Conservation (phyloP, 305 asterid genomes). For the Fraxinus xanthoxyloides region DNA sequence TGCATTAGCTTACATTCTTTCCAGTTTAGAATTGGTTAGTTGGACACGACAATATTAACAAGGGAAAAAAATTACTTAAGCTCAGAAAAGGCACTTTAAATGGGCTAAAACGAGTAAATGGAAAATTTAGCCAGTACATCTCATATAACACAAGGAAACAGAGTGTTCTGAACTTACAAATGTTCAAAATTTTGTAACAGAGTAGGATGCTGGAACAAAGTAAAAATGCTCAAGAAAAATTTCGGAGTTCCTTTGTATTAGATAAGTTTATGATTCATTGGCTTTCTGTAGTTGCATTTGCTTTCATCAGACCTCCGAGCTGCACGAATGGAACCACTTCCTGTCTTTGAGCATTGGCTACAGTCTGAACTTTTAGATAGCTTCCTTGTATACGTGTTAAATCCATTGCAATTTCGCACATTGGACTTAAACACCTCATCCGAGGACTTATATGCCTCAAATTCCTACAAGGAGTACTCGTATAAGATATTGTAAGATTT, state of each 20-base stretch:
- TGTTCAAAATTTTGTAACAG: background rate
- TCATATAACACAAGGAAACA: background rate
- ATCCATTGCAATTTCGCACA: constrained; percentile 31
- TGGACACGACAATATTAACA: background rate
- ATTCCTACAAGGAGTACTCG: constrained; percentile 46
- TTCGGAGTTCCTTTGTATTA: constrained; percentile 18
- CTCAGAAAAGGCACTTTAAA: background rate
- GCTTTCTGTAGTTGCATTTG: constrained; percentile 44
- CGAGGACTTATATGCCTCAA: constrained; percentile 41
- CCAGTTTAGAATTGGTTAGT: background rate
- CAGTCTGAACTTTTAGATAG: constrained; percentile 66
- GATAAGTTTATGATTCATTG: constrained; percentile 41
- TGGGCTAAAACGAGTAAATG: background rate
- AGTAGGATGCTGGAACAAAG: background rate
- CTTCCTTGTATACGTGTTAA: constrained; percentile 41
- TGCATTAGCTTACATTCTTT: background rate
- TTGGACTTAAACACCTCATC: constrained; percentile 33
- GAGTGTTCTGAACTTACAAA: constrained; percentile 27
- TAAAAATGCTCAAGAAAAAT: constrained; percentile 9
- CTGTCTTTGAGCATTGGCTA: constrained; percentile 43
- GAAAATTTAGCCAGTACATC: background rate
- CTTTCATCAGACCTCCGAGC: constrained; percentile 59
- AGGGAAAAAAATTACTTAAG: background rate
- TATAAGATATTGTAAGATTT: background rate
- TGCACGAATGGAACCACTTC: constrained; percentile 27